Base-by-base conservation (phyloP, 495 filamentous ascomycete genomes). In the Penicillium maclennaniae region DNA sequence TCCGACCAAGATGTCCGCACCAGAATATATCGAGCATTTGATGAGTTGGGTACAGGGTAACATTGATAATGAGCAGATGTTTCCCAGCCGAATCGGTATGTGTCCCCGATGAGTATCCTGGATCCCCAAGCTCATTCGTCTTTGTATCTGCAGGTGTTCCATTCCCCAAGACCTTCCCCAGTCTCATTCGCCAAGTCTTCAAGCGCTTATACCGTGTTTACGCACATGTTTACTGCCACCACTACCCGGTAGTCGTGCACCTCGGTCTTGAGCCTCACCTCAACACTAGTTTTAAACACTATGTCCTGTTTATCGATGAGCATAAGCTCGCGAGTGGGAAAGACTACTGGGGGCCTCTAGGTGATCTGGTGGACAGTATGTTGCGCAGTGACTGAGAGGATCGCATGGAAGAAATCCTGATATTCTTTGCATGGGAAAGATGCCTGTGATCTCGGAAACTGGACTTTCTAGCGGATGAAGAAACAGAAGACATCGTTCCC, bases 231-330 rank as follows among this genome's bases (percentile, higher is more conserved):
- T 98, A 98, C 80, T 98, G 93, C 80, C 93, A 98, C 70, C 93
- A 98, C 74, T 98, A 98, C 72, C 91, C 91, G 15, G 93, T 98
- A 41, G 86, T 98, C 46, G 86, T 95, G 27, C 91, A 96, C 58
- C 83, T 98, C 25, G 93, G 93, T 26, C 80, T 98, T 50, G 93
- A 98, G 73, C 91, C 93, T 31, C 93, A 98, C 72, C 83, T 98
- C 60, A 98, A 98, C 74, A 98, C 93, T 43, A 93, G 88, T 75
- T 98, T 98, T 83, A 98, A 98, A 79, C 93, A 98, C 68, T 98
- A 97, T 65, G 93, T 96, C 48, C 80, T 97, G 41, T 97, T 97
- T 74, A 90, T 97, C 58, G 88, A 97, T 65, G 91, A 96, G 78
- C 91, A 95, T 71, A 83, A 79, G 55, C 67, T 97, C 61, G 87